Conservation (phyloP, 768 basidiomycete species). For the Amylocystis lapponica region DNA sequence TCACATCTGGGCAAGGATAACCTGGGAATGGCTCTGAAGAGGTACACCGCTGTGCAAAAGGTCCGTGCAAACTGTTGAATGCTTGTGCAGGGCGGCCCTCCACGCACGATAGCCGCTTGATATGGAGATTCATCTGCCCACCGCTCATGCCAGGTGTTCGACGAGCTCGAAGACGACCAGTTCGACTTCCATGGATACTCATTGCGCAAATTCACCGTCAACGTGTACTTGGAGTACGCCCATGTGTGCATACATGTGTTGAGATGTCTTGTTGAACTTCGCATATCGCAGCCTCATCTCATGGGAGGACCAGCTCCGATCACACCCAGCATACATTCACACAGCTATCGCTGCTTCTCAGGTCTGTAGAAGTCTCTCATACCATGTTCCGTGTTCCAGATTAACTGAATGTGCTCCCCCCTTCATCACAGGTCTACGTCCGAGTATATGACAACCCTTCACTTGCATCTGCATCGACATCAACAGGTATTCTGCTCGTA, state of each 20-base stretch:
- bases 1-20: slow-evolving; percentile 60
- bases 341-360: slow-evolving; percentile 67
- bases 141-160: slow-evolving; percentile 52
- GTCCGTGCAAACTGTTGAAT: slow-evolving; percentile 32
- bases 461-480: slow-evolving; percentile 37
- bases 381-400: too few species aligned
- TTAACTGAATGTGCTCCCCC: not conserved
- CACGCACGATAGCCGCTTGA: not conserved
- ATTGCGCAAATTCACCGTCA: slow-evolving; percentile 81
- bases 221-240: slow-evolving; percentile 78
- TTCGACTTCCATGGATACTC: slow-evolving; percentile 98
- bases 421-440: slow-evolving; percentile 59
- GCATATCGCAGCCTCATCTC: slow-evolving; percentile 51
- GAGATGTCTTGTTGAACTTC: slow-evolving; percentile 2
- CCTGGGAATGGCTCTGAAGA: slow-evolving; percentile 77
- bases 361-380: slow-evolving; percentile 45
- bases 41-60: slow-evolving; percentile 70
- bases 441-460: slow-evolving; percentile 66
- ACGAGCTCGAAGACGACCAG: slow-evolving; percentile 90
- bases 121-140: not conserved
- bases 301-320: slow-evolving; percentile 78
- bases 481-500: slow-evolving; percentile 19
- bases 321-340: slow-evolving; percentile 70
- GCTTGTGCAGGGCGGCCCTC: not conserved
- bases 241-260: slow-evolving; percentile 5